A percentile compares a stretch with the other conserved stretches of the same genome.
Evolutionary conservation across 148 eudicot genomes (phyloP).

Genomic region (Rhododendron simsii): DNA sequence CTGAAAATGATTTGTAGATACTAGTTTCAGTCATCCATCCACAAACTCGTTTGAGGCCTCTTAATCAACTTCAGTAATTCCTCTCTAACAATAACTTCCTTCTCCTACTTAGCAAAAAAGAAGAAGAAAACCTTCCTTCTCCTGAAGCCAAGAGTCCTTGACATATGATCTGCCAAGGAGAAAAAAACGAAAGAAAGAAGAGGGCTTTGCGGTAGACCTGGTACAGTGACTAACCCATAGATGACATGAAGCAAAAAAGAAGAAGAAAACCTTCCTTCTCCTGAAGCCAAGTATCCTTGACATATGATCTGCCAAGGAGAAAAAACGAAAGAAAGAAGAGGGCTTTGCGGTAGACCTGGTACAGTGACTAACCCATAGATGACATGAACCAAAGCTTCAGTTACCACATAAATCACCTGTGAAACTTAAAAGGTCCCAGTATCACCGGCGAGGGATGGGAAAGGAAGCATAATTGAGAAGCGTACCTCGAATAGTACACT

Average conservation of each 20-base stretch:
- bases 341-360: not conserved
- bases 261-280: no score
- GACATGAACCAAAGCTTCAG: not conserved
- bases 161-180: not conserved
- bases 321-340: not conserved
- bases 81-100: not conserved
- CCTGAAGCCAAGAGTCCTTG: not conserved
- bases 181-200: not conserved
- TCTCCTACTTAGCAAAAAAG: not conserved
- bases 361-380: not conserved
- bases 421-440: slow-evolving; percentile 6
- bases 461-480: slow-evolving; percentile 63
- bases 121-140: not conserved
- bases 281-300: not conserved
- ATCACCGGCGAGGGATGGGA: slow-evolving; percentile 14
- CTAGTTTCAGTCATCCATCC: slow-evolving; percentile 23
- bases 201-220: not conserved
- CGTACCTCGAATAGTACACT: slow-evolving; percentile 76
- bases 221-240: not conserved
- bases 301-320: not conserved
- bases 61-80: not conserved
- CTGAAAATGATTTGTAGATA: not conserved
- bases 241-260: not conserved
- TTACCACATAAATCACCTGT: slow-evolving; percentile 9
- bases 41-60: slow-evolving; percentile 2